A percentile compares a stretch with the other conserved stretches of the same genome.
Evolutionary conservation across 1,284 basidiomycete genomes (phyloP).

Genomic region (Ustilago loliicola): DNA sequence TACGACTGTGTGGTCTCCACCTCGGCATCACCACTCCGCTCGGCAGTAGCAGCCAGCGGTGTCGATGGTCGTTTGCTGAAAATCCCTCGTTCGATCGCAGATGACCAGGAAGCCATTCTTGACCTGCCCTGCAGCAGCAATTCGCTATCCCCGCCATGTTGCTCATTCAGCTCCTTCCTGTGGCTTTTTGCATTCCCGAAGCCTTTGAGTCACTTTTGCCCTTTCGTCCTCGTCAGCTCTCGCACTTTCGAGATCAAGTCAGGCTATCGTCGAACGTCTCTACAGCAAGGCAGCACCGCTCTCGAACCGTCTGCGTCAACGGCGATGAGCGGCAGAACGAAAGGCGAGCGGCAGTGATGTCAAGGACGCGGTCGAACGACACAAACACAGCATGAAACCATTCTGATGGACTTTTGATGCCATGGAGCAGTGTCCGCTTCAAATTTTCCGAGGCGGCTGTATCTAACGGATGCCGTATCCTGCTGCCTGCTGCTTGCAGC

Average conservation of each 20-base stretch:
- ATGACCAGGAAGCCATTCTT: too few relatives aligned
- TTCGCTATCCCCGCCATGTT: not conserved
- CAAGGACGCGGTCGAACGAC: constrained; percentile 25
- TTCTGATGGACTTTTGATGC: constrained; percentile 1
- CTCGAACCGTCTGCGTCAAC: not conserved
- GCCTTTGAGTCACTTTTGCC: constrained; percentile 10
- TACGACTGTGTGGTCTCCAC: not conserved
- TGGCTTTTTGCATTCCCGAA: constrained; percentile 12
- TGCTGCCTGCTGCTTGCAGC: not conserved
- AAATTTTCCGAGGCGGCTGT: constrained; percentile 6
- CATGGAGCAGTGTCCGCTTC: not conserved
- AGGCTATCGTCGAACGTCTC: too few relatives aligned
- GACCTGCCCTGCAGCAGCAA: not conserved
- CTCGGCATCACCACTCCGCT: constrained; percentile 7
- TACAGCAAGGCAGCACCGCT: not conserved
- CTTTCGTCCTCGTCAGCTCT: not conserved
- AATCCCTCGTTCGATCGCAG: constrained; percentile 15
- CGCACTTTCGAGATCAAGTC: not conserved
- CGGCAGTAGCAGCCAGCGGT: not conserved
- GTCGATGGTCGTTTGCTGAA: constrained; percentile 13
- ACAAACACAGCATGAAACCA: constrained; percentile 7
- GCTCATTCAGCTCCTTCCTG: constrained; percentile 16
- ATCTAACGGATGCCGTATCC: constrained; percentile 1
- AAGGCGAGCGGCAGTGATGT: constrained; percentile 3
- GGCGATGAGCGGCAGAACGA: constrained; percentile 21